Evolutionary conservation across 306 rosid genomes (phyloP), one percentile per base, ranked within the genome.

Genomic region (Malus fusca): DNA sequence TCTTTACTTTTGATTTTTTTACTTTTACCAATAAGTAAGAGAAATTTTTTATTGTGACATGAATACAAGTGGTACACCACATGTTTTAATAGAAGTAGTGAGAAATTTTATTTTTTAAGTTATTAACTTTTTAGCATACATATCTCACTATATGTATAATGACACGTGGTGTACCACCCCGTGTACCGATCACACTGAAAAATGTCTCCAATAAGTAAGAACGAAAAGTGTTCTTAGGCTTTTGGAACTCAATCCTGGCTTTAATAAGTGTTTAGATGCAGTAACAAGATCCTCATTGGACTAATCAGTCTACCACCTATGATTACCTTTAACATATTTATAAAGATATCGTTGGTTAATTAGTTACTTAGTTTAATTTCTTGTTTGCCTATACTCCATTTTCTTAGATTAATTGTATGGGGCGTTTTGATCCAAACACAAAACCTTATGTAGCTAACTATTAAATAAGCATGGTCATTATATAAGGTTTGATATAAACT

Each of bases 191-290:
- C 33, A 30, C 33, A 30, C 4, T 30, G 33, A 30, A 30, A 30
- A 30, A 30, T 30, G 4, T 30, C 4, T 30, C 79, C 77, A 73
- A 80, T 78, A 69, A 75, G 66, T 43, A 63, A 48, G 42, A 65
- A 60, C 31, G 61, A 63, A 64, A 79, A 81, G 78, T 81, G 66
- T 74, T 77, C 33, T 72, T 79, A 82, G 78, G 67, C 78, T 60
- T 62, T 84, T 77, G 83, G 75, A 83, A 81, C 85, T 79, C 76
- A 81, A 72, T 84, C 68, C 78, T 23, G 71, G 21, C 33, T 74
- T 12, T 17, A 10, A 5, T 12, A 76, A 64, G 71, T 69, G 59
- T 37, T 53, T 44, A 72, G 21, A 22, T 52, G 70, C 68, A 75
- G 55, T 43, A 43, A 73, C 80, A 77, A 79, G 76, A 78, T 81